Base-by-base conservation (phyloP, 441 rosid genomes). In the Bocquillonia castaneifolia region DNA sequence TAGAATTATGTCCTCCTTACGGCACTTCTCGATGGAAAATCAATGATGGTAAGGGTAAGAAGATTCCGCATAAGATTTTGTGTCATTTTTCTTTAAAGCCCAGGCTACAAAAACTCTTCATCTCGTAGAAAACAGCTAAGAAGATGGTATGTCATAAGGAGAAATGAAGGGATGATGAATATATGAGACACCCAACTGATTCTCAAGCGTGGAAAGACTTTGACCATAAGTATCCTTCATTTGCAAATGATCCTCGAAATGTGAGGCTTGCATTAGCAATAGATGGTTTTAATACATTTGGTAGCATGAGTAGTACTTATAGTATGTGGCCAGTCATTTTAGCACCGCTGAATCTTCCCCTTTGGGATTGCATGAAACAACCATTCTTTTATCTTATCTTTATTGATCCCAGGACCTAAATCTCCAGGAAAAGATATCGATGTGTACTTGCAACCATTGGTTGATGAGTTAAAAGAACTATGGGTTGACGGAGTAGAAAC, bases 381-480 rank as follows among this genome's bases (percentile, higher is more conserved):
- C 52, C 0, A 1, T 51, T 28, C n/a, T 42, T 66, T 39, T 8
- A 7, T 50, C 6, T 10, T 56, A 2, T 72, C 73, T 68, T 47
- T 47, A 5, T 22, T 69, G 2, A 68, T 68, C 22, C 66, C 59
- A 0, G 37, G 25, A 1, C 54, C 56, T 0, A 40, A 44, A 0
- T 31, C 25, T 12, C 74, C 7, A 0, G 47, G 59, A 7, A 72
- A 53, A 2, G 26, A 63, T 28, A 26, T 52, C 45, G 63, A 64
- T 53, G 40, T 59, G 10, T 31, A 50, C 14, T 20, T 37, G 2
- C n/a, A 23, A 37, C 74, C 71, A 15, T 44, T 68, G 10, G 28
- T 64, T 3, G 47, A 63, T 5, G 66, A 69, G 40, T 64, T 68
- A 12, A n/a, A 62, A 23, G 60, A 31, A 29, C 63, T 74, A 6